Base-by-base conservation (phyloP, 805 yeast species). In the Clavispora santaluciae region DNA sequence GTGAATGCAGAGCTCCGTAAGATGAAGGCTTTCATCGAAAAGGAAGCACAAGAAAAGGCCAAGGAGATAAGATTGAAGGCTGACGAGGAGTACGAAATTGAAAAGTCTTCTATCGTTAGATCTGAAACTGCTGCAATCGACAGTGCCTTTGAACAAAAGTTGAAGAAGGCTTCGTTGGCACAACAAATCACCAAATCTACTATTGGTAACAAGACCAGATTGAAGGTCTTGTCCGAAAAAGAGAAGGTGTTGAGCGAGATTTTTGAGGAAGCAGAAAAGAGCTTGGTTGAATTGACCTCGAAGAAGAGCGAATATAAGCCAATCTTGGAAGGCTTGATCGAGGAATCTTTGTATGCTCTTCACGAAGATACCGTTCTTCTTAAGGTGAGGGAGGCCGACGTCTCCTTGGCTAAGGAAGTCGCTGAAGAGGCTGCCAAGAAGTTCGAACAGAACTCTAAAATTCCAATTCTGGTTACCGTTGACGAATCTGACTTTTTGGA, bases 11-110 rank as follows among this genome's bases (percentile, higher is more conserved):
- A 93, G 74, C 86, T 93, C 67, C 82, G 83, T 64, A 93, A 93
- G 75, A 93, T 93, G 97, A 95, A 91, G 64, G 90, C 95, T 61
- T 93, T 93, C 81, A 93, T 93, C 78, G 87, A 85, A 71, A 93
- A 91, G 78, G 99, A 93, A 72, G 99, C 99, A 29, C 95, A 90
- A 59, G 99, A 93, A 67, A 93, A 93, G 72, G 96, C 98, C 53
- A 87, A 86, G 64, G 99, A 93, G 68, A 89, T 93, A 60, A 82
- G 77, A 63, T 75, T 93, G 57, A 95, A 93, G 73, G 96, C 98
- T 33, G 96, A 95, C 63, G 99, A 93, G 68, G 99, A 93, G 71
- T 93, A 91, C 63, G 98, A 93, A 68, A 90, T 93, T 57, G 99
- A 93, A 64, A 93, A 93, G 75, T 91, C 96, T 17, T 81, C 88